A percentile compares a stretch with the other conserved stretches of the same genome.
Evolutionary conservation across 805 yeast species (phyloP).

Genomic region (Kodamaea restingae): DNA sequence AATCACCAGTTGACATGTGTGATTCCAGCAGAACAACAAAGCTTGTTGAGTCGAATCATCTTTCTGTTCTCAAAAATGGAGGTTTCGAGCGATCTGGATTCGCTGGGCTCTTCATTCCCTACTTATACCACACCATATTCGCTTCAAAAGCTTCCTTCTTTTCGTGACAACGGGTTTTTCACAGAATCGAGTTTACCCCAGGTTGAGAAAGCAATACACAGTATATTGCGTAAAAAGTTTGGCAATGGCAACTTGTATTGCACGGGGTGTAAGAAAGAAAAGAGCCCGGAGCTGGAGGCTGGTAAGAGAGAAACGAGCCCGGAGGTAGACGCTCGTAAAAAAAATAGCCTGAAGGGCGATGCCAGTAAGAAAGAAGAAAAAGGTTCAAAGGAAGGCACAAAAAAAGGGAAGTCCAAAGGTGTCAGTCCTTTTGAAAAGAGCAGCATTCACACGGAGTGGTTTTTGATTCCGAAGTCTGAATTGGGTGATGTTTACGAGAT

Average conservation of each 20-base stretch:
- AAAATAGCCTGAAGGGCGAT: too few species aligned
- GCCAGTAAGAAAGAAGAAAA: neutral
- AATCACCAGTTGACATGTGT: conserved; percentile 41
- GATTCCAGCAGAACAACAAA: conserved; percentile 23
- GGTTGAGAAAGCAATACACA: conserved; percentile 44
- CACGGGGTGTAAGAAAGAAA: conserved; percentile 35
- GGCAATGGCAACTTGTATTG: conserved; percentile 50
- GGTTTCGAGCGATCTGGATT: too few species aligned
- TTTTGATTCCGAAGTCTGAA: conserved; percentile 45
- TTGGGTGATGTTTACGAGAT: conserved; percentile 27
- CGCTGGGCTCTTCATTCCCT: too few species aligned
- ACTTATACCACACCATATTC: conserved; percentile 1
- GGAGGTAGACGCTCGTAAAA: too few species aligned
- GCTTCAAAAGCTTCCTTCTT: neutral
- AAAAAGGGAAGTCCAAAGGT: neutral
- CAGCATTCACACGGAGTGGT: conserved; percentile 53
- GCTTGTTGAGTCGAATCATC: conserved; percentile 9
- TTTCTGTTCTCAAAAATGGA: too few species aligned
- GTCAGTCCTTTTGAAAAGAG: conserved; percentile 14
- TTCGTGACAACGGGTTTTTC: conserved; percentile 32
- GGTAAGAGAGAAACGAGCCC: too few species aligned
- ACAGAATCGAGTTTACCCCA: conserved; percentile 22
- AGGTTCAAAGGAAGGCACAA: neutral
- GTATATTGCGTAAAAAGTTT: conserved; percentile 29
- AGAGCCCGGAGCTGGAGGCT: too few species aligned